phyloP scores from a whole-genome alignment of 2,329 filamentous ascomycete species.

The Alternaria angustiovoidea region DNA sequence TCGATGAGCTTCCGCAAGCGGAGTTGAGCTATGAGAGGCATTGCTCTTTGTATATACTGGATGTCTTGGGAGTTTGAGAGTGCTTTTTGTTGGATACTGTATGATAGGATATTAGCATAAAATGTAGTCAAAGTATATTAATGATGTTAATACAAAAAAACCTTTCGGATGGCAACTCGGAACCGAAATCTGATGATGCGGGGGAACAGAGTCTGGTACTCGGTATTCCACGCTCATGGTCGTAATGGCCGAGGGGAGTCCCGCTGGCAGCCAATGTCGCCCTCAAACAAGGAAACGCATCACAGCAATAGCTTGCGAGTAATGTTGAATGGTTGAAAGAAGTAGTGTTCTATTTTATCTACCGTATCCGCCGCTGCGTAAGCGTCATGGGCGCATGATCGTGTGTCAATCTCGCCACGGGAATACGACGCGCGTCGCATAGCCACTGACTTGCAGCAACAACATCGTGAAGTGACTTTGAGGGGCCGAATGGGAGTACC shows the following conservation, averaged over 20 bases:
- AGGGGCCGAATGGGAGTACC: conserved; percentile 4
- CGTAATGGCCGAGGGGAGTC: conserved; percentile 4
- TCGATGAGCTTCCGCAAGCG: conserved; percentile 25
- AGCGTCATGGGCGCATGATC: conserved; percentile 11
- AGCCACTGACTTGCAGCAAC: neutral
- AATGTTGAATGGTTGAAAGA: neutral
- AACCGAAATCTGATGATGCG: neutral
- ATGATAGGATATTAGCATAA: neutral
- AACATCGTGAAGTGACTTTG: conserved; percentile 19
- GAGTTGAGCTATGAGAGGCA: conserved; percentile 9
- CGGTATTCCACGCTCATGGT: conserved; percentile 7
- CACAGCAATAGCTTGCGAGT: neutral
- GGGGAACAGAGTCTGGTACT: neutral
- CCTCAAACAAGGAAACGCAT: neutral
- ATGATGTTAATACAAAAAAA: neutral
- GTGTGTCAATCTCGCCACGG: conserved; percentile 30
- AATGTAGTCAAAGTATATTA: neutral
- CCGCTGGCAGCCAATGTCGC: neutral
- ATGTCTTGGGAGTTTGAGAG: neutral
- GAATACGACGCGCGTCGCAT: conserved; percentile 38
- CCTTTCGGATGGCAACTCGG: neutral
- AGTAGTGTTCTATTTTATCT: neutral
- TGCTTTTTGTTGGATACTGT: neutral
- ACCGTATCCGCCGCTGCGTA: conserved; percentile 1
- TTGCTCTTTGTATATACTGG: neutral